A percentile compares a stretch with the other conserved stretches of the same genome.
Evolutionary conservation across 1,284 basidiomycete species (phyloP).

Genomic region (Cerioporus squamosus): DNA sequence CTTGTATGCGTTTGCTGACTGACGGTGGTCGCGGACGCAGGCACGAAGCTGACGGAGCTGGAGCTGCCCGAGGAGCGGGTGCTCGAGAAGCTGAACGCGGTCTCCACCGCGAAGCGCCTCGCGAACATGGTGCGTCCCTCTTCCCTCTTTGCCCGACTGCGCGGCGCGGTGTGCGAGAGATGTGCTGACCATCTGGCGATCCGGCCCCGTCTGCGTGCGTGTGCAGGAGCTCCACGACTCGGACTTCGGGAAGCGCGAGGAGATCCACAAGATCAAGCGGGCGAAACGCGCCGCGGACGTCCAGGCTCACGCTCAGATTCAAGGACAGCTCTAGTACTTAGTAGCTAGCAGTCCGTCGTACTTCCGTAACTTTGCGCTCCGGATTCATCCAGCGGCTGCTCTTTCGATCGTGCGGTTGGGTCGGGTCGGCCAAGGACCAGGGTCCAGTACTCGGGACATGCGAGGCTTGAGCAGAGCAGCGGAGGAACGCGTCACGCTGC

Average conservation of each 20-base stretch:
- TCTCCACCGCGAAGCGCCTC: slow-evolving; percentile 91
- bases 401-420: no score
- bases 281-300: slow-evolving; percentile 42
- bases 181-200: slow-evolving; percentile 1
- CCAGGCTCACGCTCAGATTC: not conserved
- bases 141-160: no score
- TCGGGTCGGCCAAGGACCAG: no score
- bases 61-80: slow-evolving; percentile 81
- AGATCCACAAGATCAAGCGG: slow-evolving; percentile 73
- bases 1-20: not conserved
- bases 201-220: no score
- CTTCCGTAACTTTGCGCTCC: not conserved
- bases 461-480: no score
- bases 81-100: slow-evolving; percentile 84
- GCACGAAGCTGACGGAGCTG: slow-evolving; percentile 77
- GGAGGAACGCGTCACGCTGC: no score
- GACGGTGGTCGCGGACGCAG: slow-evolving; percentile 44
- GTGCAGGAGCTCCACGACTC: slow-evolving; percentile 88
- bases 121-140: slow-evolving; percentile 82
- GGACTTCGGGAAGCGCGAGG: slow-evolving; percentile 88
- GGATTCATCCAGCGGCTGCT: no score
- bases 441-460: no score
- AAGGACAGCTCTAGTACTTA: no score
- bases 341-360: not conserved
- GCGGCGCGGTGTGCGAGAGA: not conserved